Conservation (phyloP, 2,329 filamentous ascomycete species). For the Colletotrichum salicis region DNA sequence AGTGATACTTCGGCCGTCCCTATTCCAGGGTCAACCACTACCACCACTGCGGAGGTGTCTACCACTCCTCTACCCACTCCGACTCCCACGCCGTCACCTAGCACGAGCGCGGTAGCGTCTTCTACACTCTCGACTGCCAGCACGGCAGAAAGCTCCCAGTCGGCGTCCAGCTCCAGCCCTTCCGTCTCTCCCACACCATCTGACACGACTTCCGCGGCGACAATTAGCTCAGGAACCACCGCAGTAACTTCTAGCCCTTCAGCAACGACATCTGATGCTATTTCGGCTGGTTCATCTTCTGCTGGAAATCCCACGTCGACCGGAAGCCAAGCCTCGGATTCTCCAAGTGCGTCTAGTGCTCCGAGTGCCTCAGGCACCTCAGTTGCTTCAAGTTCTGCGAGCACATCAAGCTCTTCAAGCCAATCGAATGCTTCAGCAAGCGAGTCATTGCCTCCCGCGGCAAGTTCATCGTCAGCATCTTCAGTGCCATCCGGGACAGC, state of each 20-base stretch:
- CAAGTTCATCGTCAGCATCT: neutral
- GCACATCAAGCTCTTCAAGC: neutral
- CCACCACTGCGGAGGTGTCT: conserved; percentile 2
- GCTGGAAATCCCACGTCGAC: neutral
- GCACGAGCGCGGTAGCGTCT: conserved; percentile 17
- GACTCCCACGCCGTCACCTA: neutral
- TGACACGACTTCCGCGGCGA: neutral
- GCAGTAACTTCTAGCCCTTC: neutral
- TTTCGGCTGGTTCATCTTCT: neutral
- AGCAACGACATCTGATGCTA: neutral
- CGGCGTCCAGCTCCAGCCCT: neutral
- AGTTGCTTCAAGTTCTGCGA: neutral
- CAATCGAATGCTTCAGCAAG: neutral
- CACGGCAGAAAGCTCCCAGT: neutral
- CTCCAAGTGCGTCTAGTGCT: neutral
- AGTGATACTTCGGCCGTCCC: conserved; percentile 22
- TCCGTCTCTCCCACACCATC: neutral
- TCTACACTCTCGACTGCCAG: conserved; percentile 3
- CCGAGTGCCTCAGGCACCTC: no score
- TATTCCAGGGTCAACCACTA: conserved; percentile 20
- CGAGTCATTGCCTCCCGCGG: neutral
- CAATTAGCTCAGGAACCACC: neutral
- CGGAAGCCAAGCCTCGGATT: neutral
- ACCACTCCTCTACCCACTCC: neutral
- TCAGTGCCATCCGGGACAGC: neutral